Evolutionary conservation across 805 yeast genomes (phyloP).

Genomic region (Wickerhamiella galacta): DNA sequence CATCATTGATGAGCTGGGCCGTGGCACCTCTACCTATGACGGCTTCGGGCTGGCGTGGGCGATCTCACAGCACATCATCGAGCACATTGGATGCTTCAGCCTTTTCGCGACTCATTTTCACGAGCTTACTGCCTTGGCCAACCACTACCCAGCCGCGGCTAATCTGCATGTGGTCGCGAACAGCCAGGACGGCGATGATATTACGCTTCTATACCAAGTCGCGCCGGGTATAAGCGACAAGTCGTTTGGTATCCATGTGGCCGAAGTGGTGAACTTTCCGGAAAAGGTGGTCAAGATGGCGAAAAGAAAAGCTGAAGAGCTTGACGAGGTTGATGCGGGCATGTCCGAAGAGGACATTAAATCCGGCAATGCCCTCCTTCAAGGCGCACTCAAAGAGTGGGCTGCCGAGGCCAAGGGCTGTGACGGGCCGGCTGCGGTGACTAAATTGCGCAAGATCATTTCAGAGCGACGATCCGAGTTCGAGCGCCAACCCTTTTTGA

Average conservation of each 20-base stretch:
- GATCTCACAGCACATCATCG: conserved; percentile 70
- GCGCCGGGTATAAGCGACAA: conserved; percentile 92
- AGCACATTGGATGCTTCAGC: conserved; percentile 56
- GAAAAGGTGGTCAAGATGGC: conserved; percentile 85
- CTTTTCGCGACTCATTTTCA: conserved; percentile 96
- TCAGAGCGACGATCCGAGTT: conserved; percentile 5
- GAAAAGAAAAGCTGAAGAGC: conserved; percentile 76
- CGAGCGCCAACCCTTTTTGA: conserved; percentile 10
- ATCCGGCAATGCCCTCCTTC: conserved; percentile 35
- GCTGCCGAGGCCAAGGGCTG: conserved; percentile 11
- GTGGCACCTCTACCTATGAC: conserved; percentile 88
- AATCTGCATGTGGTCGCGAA: conserved; percentile 85
- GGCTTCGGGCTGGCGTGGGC: conserved; percentile 98
- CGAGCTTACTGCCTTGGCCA: conserved; percentile 71
- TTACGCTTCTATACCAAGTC: conserved; percentile 82
- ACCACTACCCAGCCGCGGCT: conserved; percentile 39
- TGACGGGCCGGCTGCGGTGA: conserved; percentile 6
- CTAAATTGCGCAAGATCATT: conserved; percentile 6
- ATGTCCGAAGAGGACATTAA: conserved; percentile 35
- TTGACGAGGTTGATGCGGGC: conserved; percentile 41
- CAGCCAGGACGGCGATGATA: conserved; percentile 28
- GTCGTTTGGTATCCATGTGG: conserved; percentile 95
- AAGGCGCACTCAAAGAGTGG: conserved; percentile 29
- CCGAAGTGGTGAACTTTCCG: conserved; percentile 90
- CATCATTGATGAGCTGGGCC: conserved; percentile 86